Percentiles rank a stretch among this genome's conserved stretches.
Evolutionary conservation across 148 eudicot species (phyloP).

Genomic region (Rhododendron kiyosumense): DNA sequence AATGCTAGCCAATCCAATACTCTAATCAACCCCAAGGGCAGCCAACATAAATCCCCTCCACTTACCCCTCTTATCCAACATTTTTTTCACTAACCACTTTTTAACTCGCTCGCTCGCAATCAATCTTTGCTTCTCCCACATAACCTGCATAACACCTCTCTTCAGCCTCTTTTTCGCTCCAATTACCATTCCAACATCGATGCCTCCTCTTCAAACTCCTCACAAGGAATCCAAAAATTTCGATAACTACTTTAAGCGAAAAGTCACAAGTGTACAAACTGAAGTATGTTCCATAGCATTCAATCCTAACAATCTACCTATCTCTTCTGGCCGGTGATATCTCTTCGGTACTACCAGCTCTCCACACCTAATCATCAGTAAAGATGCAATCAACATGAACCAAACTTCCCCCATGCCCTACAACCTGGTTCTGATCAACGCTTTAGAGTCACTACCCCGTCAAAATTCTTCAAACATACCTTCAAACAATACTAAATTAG

Average conservation of each 20-base stretch:
- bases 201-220: not conserved
- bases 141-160: not conserved
- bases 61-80: not conserved
- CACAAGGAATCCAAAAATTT: not conserved
- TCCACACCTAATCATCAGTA: too few species aligned
- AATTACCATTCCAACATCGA: not conserved
- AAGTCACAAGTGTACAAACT: too few species aligned
- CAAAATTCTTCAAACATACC: too few species aligned
- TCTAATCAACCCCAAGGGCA: not conserved
- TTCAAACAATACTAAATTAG: too few species aligned
- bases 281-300: too few species aligned
- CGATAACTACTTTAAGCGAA: not conserved
- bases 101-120: not conserved
- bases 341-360: too few species aligned
- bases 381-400: too few species aligned
- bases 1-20: not conserved
- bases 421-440: too few species aligned
- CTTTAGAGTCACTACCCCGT: too few species aligned
- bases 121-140: not conserved
- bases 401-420: too few species aligned
- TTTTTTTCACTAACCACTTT: not conserved
- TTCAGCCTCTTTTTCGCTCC: not conserved
- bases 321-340: too few species aligned
- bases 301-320: too few species aligned
- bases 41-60: not conserved